Evolutionary conservation across 1,139 yeast species (phyloP).

Genomic region (Nakaseomyces delphensis): DNA sequence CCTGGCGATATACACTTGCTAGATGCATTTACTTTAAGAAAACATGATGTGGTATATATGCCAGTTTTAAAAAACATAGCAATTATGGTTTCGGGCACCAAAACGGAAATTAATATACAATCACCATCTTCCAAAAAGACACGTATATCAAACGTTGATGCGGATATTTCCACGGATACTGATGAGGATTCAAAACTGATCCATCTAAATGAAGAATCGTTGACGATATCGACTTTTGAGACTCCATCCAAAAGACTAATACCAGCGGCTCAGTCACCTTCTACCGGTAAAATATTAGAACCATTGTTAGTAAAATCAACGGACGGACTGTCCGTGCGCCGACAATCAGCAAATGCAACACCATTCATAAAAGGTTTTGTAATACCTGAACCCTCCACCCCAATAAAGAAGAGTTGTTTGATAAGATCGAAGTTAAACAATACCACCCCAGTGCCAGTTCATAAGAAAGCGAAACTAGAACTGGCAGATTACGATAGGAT

Average conservation of each 20-base stretch:
- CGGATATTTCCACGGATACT: neutral
- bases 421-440: neutral
- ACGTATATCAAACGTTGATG: neutral
- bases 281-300: slow-evolving; percentile 1
- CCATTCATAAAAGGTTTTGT: neutral
- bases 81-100: neutral
- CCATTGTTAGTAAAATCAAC: neutral
- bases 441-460: neutral
- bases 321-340: too few species aligned
- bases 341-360: neutral
- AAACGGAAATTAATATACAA: neutral
- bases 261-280: slow-evolving; percentile 6
- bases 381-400: neutral
- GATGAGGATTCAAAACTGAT: neutral
- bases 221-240: too few species aligned
- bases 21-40: slow-evolving; percentile 1
- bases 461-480: neutral
- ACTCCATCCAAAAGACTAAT: slow-evolving; percentile 5
- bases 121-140: neutral
- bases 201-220: neutral
- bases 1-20: neutral
- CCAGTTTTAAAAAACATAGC: neutral
- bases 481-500: too few species aligned
- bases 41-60: neutral
- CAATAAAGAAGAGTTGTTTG: neutral